A percentile compares a stretch with the other conserved stretches of the same genome.
Conservation (phyloP, 2,329 filamentous ascomycete genomes). For the Alternaria sp. region DNA sequence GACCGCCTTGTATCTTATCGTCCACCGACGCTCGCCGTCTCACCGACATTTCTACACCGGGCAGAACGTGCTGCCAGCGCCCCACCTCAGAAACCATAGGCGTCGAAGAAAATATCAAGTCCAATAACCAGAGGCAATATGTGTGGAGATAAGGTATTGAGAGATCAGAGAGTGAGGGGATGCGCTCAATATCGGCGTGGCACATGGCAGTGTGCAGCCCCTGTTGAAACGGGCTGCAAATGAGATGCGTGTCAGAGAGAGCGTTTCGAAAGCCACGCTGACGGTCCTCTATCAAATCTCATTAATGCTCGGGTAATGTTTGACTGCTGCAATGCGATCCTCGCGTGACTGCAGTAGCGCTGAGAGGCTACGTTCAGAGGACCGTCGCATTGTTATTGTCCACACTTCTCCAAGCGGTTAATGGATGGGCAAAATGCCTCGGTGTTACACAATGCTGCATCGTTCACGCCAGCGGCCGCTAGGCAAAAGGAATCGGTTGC, state of each 20-base stretch:
- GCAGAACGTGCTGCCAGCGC: constrained; percentile 19
- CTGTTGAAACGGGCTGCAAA: constrained; percentile 38
- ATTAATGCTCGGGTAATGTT: constrained; percentile 22
- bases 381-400: constrained; percentile 6
- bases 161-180: constrained; percentile 17
- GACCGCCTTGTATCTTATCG: constrained; percentile 12
- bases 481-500: constrained; percentile 40
- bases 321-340: constrained; percentile 18
- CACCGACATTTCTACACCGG: constrained; percentile 46
- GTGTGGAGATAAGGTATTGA: constrained; percentile 27
- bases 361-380: constrained; percentile 9
- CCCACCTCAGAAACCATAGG: constrained; percentile 22
- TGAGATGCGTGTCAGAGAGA: constrained; percentile 24
- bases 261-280: constrained; percentile 32
- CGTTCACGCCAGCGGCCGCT: constrained; percentile 45
- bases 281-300: constrained; percentile 5
- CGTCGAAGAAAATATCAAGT: constrained; percentile 15
- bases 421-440: constrained; percentile 14
- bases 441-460: constrained; percentile 21
- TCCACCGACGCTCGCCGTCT: constrained; percentile 18
- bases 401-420: neutral
- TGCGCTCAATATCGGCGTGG: constrained; percentile 30
- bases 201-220: constrained; percentile 25
- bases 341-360: constrained; percentile 28
- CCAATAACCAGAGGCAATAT: constrained; percentile 35